Conservation (phyloP, 768 basidiomycete genomes). For the Rhizopogon roseolus region DNA sequence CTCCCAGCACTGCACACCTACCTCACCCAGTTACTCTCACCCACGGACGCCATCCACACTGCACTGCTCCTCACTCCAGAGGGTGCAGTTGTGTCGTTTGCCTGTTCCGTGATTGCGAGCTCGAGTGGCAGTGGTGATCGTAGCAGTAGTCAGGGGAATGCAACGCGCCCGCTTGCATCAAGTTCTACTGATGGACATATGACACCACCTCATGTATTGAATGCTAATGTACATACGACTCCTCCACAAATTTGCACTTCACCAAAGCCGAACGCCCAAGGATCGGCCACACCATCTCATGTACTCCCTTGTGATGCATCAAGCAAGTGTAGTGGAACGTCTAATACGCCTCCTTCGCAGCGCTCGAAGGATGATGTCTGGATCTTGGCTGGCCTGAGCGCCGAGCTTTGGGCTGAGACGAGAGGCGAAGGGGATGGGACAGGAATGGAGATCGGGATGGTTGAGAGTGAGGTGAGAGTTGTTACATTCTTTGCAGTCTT, state of each 20-base stretch:
- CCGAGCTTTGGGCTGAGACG: slow-evolving; percentile 78
- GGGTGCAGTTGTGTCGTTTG: slow-evolving; percentile 71
- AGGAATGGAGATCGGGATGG: slow-evolving; percentile 44
- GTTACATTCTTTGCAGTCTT: background rate
- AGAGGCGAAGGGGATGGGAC: slow-evolving; percentile 33
- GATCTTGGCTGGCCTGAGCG: slow-evolving; percentile 65
- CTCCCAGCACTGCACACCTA: slow-evolving; percentile 63
- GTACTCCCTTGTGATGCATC: background rate
- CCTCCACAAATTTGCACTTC: background rate
- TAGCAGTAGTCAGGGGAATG: background rate
- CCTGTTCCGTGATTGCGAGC: slow-evolving; percentile 37
- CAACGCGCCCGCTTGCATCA: background rate
- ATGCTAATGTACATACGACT: background rate
- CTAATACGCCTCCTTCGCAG: slow-evolving; percentile 2
- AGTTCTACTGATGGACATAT: background rate
- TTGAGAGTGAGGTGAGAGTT: slow-evolving; percentile 68
- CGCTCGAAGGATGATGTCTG: slow-evolving; percentile 70
- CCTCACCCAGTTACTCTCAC: slow-evolving; percentile 56
- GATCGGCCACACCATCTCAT: too few relatives aligned
- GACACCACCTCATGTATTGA: too few relatives aligned
- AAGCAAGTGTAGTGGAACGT: background rate
- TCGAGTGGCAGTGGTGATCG: background rate
- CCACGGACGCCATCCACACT: slow-evolving; percentile 56
- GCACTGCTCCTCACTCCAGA: slow-evolving; percentile 66
- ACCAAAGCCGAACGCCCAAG: background rate